Evolutionary conservation across 179 eudicot species (phyloP), one percentile per base, ranked within the genome.

Genomic region (Beta lomatogona): DNA sequence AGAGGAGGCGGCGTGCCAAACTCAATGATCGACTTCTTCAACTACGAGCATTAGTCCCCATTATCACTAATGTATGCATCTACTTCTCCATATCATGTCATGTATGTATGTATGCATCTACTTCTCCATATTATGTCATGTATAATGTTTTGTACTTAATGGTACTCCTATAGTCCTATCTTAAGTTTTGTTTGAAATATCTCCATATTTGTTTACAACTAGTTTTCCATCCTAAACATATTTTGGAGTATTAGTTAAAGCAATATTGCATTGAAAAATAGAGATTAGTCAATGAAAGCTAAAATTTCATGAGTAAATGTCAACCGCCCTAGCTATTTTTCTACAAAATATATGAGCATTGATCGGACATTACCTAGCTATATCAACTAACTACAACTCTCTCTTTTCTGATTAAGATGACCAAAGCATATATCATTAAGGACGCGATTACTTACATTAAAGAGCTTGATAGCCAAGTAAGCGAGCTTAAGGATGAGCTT

Each of bases 371-470:
- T 48, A n/a, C 25, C 28, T 57, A 16, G 5, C 1, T 19, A n/a
- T 1, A n/a, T 1, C n/a, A 5, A 65, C 7, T 65, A 46, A 71
- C 54, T 55, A 79, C 46, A 25, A 12, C 77, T 64, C 52, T 71
- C 19, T 4, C 2, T 68, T 46, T 52, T 11, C 21, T 64, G 9
- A 75, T 72, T 13, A 81, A 94, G 98, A 91, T 95, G 97, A 95
- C 83, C 21, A 95, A 94, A 79, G 93, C 86, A 11, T 87, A 89
- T n/a, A 95, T 94, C 16, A 85, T 94, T 18, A 88, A 81, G 2
- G 99, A 95, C 80, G 98, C 99, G 21, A 90, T 91, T 67, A 82
- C 88, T 6, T 95, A 92, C 87, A 89, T 95, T 50, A 85, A 89
- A 81, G 86, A 88, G 91, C 91, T 95, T 16, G 77, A 89, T 67